phyloP scores from a whole-genome alignment of 768 basidiomycete species.

The Collybiopsis luxurians region DNA sequence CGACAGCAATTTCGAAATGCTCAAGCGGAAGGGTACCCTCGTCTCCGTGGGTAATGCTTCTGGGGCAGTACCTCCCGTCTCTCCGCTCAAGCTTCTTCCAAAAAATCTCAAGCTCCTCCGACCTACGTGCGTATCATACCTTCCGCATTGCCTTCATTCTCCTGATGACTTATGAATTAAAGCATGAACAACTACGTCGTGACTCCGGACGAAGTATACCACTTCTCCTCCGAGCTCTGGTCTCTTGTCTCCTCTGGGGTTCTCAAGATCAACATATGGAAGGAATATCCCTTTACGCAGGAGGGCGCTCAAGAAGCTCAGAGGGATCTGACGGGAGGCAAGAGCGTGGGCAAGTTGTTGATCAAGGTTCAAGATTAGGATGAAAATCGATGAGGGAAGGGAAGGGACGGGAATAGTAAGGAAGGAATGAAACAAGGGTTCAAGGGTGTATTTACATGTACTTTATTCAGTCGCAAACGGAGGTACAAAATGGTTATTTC shows the following conservation, averaged over 20 bases:
- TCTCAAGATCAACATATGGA: slow-evolving; percentile 65
- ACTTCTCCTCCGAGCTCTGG: slow-evolving; percentile 69
- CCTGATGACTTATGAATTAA: slow-evolving; percentile 29
- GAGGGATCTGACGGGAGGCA: slow-evolving; percentile 69
- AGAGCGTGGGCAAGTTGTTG: slow-evolving; percentile 84
- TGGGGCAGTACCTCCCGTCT: slow-evolving; percentile 75
- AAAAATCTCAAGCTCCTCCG: slow-evolving; percentile 82
- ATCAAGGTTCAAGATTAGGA: slow-evolving; percentile 55
- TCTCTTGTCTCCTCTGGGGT: slow-evolving; percentile 52
- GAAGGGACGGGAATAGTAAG: no score
- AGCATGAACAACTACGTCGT: slow-evolving; percentile 69
- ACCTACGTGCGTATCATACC: slow-evolving; percentile 55
- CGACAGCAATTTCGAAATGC: slow-evolving; percentile 76
- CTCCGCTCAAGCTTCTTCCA: slow-evolving; percentile 65
- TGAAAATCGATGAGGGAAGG: no score
- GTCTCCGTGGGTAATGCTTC: slow-evolving; percentile 93
- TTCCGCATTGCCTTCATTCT: not conserved
- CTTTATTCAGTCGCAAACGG: no score
- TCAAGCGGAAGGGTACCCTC: slow-evolving; percentile 85
- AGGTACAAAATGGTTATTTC: no score
- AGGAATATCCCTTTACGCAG: slow-evolving; percentile 81
- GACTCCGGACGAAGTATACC: slow-evolving; percentile 68
- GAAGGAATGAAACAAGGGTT: no score
- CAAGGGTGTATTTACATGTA: no score
- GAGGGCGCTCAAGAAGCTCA: slow-evolving; percentile 81